Conservation (phyloP, 768 basidiomycete genomes). For the Tylopilus sp. region DNA sequence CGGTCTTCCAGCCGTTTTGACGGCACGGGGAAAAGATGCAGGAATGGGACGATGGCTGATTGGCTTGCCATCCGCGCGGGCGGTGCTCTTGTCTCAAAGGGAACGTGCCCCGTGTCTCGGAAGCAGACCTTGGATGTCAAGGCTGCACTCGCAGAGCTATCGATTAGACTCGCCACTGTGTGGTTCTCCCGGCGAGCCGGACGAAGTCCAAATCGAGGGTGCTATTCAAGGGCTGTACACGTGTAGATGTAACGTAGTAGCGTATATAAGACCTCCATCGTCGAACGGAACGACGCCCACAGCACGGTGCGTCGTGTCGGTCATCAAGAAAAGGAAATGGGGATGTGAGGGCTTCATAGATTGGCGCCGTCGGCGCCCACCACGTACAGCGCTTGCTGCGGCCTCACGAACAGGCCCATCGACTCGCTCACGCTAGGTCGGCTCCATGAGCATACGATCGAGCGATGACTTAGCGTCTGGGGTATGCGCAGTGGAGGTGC, state of each 20-base stretch:
- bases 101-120: neutral
- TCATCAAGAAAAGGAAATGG: constrained; percentile 6
- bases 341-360: constrained; percentile 35
- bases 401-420: constrained; percentile 75
- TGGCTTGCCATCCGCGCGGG: too few species aligned
- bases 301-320: constrained; percentile 3
- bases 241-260: too few species aligned
- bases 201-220: too few species aligned
- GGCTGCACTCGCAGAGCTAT: too few species aligned
- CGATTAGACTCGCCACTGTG: too few species aligned
- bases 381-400: constrained; percentile 84
- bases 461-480: constrained; percentile 18
- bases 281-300: too few species aligned
- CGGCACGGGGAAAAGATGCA: neutral
- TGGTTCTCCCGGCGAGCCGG: too few species aligned
- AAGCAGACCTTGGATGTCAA: too few species aligned
- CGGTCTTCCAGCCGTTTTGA: too few species aligned
- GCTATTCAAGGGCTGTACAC: too few species aligned
- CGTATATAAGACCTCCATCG: too few species aligned
- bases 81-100: too few species aligned
- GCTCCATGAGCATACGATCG: constrained; percentile 20
- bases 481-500: constrained; percentile 16
- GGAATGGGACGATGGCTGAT: neutral
- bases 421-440: constrained; percentile 43
- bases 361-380: constrained; percentile 76